Conservation (phyloP, 2,329 filamentous ascomycete genomes). For the Pseudocercospora cruenta region DNA sequence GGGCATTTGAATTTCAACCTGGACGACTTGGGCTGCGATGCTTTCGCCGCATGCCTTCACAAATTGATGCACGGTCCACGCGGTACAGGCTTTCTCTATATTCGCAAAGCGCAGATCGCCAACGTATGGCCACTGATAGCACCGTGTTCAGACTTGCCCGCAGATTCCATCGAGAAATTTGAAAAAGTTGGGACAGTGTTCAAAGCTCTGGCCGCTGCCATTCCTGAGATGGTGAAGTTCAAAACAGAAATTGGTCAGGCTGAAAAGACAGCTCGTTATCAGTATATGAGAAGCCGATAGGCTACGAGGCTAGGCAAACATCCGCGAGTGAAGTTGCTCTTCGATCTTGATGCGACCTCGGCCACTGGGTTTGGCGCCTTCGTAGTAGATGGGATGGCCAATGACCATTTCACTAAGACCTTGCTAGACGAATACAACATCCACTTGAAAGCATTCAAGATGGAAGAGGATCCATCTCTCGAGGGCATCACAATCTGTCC, state of each 20-base stretch:
- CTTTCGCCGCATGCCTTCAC: slow-evolving; percentile 4
- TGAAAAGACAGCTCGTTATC: not conserved
- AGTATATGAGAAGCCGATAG: not conserved
- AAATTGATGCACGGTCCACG: slow-evolving; percentile 6
- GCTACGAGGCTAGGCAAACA: not conserved
- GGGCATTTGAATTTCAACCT: not conserved
- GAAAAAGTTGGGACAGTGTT: slow-evolving; percentile 4
- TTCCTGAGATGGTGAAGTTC: not conserved
- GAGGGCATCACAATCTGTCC: not conserved
- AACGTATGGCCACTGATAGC: not conserved
- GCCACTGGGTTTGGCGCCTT: not conserved
- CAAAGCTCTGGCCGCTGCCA: not conserved
- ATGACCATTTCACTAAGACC: not conserved
- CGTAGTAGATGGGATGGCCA: not conserved
- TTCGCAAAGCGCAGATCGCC: not conserved
- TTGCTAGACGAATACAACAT: not conserved
- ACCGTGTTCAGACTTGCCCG: not conserved
- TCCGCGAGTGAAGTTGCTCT: not conserved
- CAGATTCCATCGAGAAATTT: not conserved
- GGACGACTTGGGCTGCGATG: not conserved
- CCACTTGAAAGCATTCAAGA: not conserved
- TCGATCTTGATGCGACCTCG: not conserved
- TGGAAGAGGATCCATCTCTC: slow-evolving; percentile 3
- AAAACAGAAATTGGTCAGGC: not conserved
- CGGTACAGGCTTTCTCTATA: slow-evolving; percentile 2